Evolutionary conservation across 2,329 filamentous ascomycete genomes (phyloP).

Genomic region (Colletotrichum tofieldiae): DNA sequence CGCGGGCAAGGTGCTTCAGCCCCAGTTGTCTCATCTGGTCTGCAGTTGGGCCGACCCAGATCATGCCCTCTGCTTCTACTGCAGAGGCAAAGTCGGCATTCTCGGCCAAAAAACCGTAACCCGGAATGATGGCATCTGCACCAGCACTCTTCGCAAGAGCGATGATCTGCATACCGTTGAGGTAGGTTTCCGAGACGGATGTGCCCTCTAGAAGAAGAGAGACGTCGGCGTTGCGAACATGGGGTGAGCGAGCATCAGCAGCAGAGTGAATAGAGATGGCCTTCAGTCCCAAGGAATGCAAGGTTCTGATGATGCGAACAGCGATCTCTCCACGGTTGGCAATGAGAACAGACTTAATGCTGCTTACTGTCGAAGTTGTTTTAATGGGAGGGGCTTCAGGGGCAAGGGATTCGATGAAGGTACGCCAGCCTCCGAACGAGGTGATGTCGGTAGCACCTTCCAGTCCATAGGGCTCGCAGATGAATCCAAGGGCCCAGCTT

Average conservation of each 20-base stretch:
- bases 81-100: conserved; percentile 73
- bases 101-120: conserved; percentile 78
- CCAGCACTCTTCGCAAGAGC: conserved; percentile 64
- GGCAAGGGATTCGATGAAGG: conserved; percentile 45
- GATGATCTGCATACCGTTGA: conserved; percentile 76
- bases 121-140: conserved; percentile 74
- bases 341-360: conserved; percentile 66
- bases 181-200: conserved; percentile 66
- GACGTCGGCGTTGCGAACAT: conserved; percentile 78
- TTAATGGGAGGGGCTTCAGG: neutral
- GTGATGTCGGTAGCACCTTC: conserved; percentile 52
- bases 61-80: conserved; percentile 68
- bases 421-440: conserved; percentile 51
- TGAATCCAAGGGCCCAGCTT: conserved; percentile 54
- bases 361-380: neutral
- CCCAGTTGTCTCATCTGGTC: conserved; percentile 58
- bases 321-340: conserved; percentile 85
- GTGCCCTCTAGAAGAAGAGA: conserved; percentile 74
- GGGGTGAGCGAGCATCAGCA: conserved; percentile 74
- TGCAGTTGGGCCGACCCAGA: conserved; percentile 72
- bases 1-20: conserved; percentile 56
- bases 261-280: conserved; percentile 81
- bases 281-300: conserved; percentile 76
- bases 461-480: conserved; percentile 55
- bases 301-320: conserved; percentile 78